Conservation (phyloP, 176 grass and related monocot genomes). For the Microstegium vimineum region DNA sequence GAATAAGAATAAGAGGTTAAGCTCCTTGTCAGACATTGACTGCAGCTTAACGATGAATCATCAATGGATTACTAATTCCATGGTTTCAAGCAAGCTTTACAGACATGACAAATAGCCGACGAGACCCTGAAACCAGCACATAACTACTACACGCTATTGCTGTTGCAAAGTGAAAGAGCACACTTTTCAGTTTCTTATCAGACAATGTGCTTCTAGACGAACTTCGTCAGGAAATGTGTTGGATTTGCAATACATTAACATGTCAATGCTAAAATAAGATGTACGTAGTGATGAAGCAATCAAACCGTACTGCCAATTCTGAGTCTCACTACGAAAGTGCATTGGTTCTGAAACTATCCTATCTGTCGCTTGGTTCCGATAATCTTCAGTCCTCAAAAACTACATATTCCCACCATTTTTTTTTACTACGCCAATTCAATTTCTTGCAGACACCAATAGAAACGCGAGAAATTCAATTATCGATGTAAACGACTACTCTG, state of each 20-base stretch:
- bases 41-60: no score
- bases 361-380: neutral
- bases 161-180: neutral
- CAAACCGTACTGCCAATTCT: neutral
- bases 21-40: no score
- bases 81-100: neutral
- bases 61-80: neutral
- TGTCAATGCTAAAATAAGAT: no score
- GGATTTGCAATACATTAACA: no score
- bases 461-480: neutral
- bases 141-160: neutral
- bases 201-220: no score
- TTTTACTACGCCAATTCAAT: neutral
- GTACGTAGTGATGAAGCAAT: neutral
- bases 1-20: conserved; percentile 2
- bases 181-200: conserved; percentile 2
- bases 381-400: neutral
- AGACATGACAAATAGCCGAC: neutral
- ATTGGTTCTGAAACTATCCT: conserved; percentile 5
- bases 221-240: neutral
- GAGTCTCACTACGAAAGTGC: neutral
- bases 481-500: no score
- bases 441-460: neutral
- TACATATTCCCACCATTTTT: neutral
- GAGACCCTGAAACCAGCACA: neutral